Percentiles rank a stretch among this genome's conserved stretches.
Conservation (phyloP, 164 flowering plant species). For the Amborella trichopoda region DNA sequence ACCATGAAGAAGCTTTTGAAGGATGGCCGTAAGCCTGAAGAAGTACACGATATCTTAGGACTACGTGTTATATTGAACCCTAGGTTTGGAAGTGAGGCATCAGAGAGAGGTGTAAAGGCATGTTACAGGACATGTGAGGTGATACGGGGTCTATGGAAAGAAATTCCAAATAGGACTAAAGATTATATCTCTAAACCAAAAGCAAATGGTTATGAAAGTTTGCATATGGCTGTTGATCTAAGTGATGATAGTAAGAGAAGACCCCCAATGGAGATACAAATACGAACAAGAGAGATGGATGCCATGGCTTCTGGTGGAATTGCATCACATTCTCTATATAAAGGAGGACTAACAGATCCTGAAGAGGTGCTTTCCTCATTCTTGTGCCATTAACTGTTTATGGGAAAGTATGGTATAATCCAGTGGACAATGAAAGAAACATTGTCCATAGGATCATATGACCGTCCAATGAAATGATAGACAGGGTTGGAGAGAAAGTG, state of each 20-base stretch:
- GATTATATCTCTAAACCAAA: slow-evolving; percentile 80
- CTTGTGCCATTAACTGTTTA: too few relatives aligned
- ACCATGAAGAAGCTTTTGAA: slow-evolving; percentile 86
- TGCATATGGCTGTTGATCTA: slow-evolving; percentile 89
- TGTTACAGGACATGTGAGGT: slow-evolving; percentile 70
- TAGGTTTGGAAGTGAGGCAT: slow-evolving; percentile 16
- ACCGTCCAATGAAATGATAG: too few relatives aligned
- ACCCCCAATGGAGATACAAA: slow-evolving; percentile 84
- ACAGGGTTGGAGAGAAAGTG: too few relatives aligned
- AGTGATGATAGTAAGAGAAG: slow-evolving; percentile 36
- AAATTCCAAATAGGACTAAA: slow-evolving; percentile 60
- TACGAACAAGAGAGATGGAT: slow-evolving; percentile 80
- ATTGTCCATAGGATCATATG: too few relatives aligned
- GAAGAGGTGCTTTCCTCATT: slow-evolving; percentile 56
- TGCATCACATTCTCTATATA: slow-evolving; percentile 80
- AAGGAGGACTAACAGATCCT: slow-evolving; percentile 83
- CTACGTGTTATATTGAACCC: slow-evolving; percentile 65
- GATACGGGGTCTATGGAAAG: slow-evolving; percentile 64
- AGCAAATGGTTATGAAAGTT: slow-evolving; percentile 79
- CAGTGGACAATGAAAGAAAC: too few relatives aligned
- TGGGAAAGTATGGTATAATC: too few relatives aligned
- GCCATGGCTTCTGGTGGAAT: slow-evolving; percentile 62
- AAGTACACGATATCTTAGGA: slow-evolving; percentile 73
- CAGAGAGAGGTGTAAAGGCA: slow-evolving; percentile 46
- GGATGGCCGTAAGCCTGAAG: slow-evolving; percentile 76